A percentile compares a stretch with the other conserved stretches of the same genome.
Conservation (phyloP, 2,329 filamentous ascomycete genomes). For the Colletotrichum limetticola region DNA sequence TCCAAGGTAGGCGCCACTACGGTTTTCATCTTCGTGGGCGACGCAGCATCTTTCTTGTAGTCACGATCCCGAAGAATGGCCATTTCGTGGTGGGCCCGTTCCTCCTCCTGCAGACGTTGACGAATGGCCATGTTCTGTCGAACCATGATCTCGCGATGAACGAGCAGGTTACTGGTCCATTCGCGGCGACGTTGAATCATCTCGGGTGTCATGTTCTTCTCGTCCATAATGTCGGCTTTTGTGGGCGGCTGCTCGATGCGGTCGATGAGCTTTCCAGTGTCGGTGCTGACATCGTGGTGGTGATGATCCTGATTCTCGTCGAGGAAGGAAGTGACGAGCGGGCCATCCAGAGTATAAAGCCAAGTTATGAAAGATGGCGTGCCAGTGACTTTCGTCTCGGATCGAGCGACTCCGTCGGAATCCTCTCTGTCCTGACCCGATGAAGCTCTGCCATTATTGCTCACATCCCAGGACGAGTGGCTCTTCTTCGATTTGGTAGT, state of each 20-base stretch:
- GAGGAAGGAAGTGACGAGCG: background rate
- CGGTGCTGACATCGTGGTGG: conserved; percentile 49
- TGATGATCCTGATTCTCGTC: conserved; percentile 36
- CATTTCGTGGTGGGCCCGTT: background rate
- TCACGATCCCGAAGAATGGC: background rate
- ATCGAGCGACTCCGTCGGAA: background rate
- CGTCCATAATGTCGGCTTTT: conserved; percentile 33
- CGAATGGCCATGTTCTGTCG: conserved; percentile 20
- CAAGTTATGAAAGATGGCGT: background rate
- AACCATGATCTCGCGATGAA: conserved; percentile 15
- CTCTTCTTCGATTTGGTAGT: conserved; percentile 16
- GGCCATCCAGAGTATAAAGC: background rate
- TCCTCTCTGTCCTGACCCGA: background rate
- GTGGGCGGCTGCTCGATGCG: conserved; percentile 47
- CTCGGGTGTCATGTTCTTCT: conserved; percentile 5
- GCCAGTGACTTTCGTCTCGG: too few species aligned
- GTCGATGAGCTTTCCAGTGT: conserved; percentile 46
- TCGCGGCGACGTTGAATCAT: conserved; percentile 37
- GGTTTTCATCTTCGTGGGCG: background rate
- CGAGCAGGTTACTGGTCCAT: conserved; percentile 36
- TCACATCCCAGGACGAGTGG: conserved; percentile 27
- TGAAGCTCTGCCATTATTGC: background rate
- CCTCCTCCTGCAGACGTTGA: background rate
- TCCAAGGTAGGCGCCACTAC: background rate
- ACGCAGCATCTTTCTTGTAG: background rate